A percentile compares a stretch with the other conserved stretches of the same genome.
phyloP scores from a whole-genome alignment of 345 rosid species.

The Populus alba region DNA sequence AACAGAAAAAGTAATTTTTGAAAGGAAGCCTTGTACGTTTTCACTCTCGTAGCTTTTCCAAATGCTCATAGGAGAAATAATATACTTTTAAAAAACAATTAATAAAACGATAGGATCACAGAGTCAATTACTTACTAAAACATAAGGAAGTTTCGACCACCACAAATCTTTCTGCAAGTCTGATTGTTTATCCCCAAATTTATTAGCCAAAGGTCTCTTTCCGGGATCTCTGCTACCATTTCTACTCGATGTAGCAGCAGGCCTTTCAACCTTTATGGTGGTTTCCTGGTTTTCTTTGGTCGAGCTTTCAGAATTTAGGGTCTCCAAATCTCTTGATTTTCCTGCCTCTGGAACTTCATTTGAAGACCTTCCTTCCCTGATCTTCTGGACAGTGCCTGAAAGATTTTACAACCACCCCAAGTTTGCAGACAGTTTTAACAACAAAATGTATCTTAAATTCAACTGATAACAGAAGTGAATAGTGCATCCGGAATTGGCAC shows the following conservation, averaged over 20 bases:
- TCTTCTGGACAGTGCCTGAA: slow-evolving; percentile 47
- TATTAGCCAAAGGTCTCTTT: slow-evolving; percentile 18
- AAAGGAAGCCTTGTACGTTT: background rate
- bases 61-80: background rate
- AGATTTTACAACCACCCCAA: slow-evolving; percentile 15
- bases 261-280: background rate
- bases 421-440: slow-evolving; percentile 1
- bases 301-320: slow-evolving; percentile 9
- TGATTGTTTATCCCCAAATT: slow-evolving; percentile 30
- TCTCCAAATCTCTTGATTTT: slow-evolving; percentile 14
- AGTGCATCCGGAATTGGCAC: background rate
- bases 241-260: slow-evolving; percentile 30
- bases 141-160: slow-evolving; percentile 82
- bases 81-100: background rate
- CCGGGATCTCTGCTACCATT: slow-evolving; percentile 21
- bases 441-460: background rate
- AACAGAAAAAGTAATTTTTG: background rate
- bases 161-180: slow-evolving; percentile 37
- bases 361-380: slow-evolving; percentile 23
- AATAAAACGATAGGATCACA: background rate
- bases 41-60: background rate
- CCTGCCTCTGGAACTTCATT: slow-evolving; percentile 28
- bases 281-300: slow-evolving; percentile 26
- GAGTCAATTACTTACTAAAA: slow-evolving; percentile 42
- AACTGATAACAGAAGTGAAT: background rate